phyloP scores from a whole-genome alignment of 2,329 filamentous ascomycete species.

The Diaporthe ampelina region DNA sequence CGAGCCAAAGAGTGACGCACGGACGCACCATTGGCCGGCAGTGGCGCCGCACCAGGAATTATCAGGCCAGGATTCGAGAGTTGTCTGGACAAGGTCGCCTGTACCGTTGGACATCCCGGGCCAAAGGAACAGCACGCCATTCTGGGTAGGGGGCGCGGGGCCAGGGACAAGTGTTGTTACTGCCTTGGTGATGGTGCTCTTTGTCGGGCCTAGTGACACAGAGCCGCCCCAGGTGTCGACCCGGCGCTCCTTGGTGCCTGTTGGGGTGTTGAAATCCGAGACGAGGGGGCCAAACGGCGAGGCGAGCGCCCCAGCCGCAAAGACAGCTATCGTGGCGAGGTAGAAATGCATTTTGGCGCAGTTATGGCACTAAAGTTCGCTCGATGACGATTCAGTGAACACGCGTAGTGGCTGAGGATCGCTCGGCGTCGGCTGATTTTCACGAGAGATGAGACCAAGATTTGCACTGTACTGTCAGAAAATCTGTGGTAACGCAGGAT shows the following conservation, averaged over 20 bases:
- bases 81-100: conserved; percentile 58
- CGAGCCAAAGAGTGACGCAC: conserved; percentile 55
- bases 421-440: too few species aligned
- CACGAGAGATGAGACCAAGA: rapidly evolving
- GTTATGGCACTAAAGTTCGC: not conserved
- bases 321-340: not conserved
- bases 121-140: conserved; percentile 57
- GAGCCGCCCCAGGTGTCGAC: conserved; percentile 35
- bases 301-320: conserved; percentile 21
- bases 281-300: conserved; percentile 8
- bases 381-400: not conserved
- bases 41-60: conserved; percentile 58
- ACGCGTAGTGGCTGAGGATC: not conserved
- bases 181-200: conserved; percentile 51
- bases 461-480: not conserved
- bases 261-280: not conserved
- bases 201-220: conserved; percentile 35
- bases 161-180: conserved; percentile 57
- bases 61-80: conserved; percentile 56
- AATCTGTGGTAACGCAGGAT: not conserved
- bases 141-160: conserved; percentile 53
- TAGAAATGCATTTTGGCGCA: conserved; percentile 12
- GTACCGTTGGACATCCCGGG: conserved; percentile 61
- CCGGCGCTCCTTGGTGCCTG: not conserved
- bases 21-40: conserved; percentile 55